Percentiles rank a stretch among this genome's conserved stretches.
Evolutionary conservation across 495 filamentous ascomycete species (phyloP).

Genomic region (Pseudoneurospora amorphoporcata): DNA sequence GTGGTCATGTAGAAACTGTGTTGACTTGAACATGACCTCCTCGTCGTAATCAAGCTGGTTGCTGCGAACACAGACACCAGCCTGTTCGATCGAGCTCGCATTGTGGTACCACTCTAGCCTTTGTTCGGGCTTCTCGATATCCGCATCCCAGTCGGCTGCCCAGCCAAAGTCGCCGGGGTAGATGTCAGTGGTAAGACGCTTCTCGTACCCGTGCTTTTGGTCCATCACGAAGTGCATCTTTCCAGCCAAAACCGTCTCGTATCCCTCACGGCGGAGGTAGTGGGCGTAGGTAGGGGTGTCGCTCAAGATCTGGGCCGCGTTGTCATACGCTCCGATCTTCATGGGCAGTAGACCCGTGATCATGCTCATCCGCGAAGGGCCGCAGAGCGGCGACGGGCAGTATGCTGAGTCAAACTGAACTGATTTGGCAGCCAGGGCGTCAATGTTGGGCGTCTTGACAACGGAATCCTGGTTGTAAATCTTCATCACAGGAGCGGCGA

Average conservation of each 20-base stretch:
- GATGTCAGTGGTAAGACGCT: constrained; percentile 80
- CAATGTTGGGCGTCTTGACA: constrained; percentile 79
- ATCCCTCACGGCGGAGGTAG: constrained; percentile 72
- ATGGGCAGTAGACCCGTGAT: constrained; percentile 79
- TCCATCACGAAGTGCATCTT: constrained; percentile 97
- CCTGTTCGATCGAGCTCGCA: constrained; percentile 78
- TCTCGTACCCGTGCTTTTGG: constrained; percentile 84
- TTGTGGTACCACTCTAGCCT: constrained; percentile 89
- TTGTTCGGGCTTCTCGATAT: constrained; percentile 50
- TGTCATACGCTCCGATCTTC: constrained; percentile 81
- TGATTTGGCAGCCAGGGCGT: constrained; percentile 63
- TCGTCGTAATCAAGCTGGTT: constrained; percentile 95
- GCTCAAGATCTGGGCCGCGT: constrained; percentile 62
- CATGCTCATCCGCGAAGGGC: constrained; percentile 80
- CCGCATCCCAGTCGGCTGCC: constrained; percentile 73
- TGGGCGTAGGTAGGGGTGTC: constrained; percentile 82
- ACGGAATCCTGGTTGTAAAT: constrained; percentile 71
- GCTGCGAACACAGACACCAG: constrained; percentile 68
- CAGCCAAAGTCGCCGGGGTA: constrained; percentile 87
- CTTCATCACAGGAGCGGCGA: constrained; percentile 73
- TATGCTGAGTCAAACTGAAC: constrained; percentile 85
- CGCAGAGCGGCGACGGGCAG: constrained; percentile 81
- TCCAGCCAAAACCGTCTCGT: constrained; percentile 79
- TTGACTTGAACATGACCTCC: constrained; percentile 78
- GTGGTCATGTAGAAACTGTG: constrained; percentile 75